phyloP scores from a whole-genome alignment of 2,329 filamentous ascomycete species.

The Aspergillus ochraceus region DNA sequence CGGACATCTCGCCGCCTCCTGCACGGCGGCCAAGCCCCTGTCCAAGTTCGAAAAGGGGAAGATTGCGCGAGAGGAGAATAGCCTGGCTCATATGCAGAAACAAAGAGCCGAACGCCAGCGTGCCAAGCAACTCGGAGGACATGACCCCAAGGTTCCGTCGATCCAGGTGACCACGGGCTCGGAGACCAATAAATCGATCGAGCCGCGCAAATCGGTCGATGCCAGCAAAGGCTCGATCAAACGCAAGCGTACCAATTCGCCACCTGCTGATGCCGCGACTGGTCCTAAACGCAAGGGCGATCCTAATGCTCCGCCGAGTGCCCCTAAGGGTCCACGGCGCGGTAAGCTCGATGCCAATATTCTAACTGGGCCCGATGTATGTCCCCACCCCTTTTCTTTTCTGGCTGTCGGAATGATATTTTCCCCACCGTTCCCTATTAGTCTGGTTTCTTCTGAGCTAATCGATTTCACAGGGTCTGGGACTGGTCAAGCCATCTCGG shows the following conservation, averaged over 20 bases:
- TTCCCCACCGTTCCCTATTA: not conserved
- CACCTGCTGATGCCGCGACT: slow-evolving; percentile 23
- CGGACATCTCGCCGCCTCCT: slow-evolving; percentile 40
- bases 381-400: slow-evolving; percentile 3
- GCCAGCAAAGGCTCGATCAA: slow-evolving; percentile 24
- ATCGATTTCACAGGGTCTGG: slow-evolving; percentile 32
- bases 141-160: slow-evolving; percentile 46
- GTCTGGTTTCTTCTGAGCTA: not conserved
- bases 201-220: slow-evolving; percentile 4
- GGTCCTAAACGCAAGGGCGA: slow-evolving; percentile 29
- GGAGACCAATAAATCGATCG: slow-evolving; percentile 11
- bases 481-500: slow-evolving; percentile 42
- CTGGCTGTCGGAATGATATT: not conserved
- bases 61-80: slow-evolving; percentile 39
- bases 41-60: slow-evolving; percentile 36
- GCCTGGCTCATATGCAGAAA: slow-evolving; percentile 34
- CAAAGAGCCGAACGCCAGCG: slow-evolving; percentile 39
- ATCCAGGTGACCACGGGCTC: slow-evolving; percentile 32
- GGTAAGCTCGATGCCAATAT: slow-evolving; percentile 25
- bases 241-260: slow-evolving; percentile 34
- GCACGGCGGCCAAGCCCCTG: slow-evolving; percentile 35
- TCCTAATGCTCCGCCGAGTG: slow-evolving; percentile 23
- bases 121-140: slow-evolving; percentile 43
- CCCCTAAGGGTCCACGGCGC: slow-evolving; percentile 23
- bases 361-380: slow-evolving; percentile 20